Evolutionary conservation across 306 rosid species (phyloP).

Genomic region (Ceratonia siliqua): DNA sequence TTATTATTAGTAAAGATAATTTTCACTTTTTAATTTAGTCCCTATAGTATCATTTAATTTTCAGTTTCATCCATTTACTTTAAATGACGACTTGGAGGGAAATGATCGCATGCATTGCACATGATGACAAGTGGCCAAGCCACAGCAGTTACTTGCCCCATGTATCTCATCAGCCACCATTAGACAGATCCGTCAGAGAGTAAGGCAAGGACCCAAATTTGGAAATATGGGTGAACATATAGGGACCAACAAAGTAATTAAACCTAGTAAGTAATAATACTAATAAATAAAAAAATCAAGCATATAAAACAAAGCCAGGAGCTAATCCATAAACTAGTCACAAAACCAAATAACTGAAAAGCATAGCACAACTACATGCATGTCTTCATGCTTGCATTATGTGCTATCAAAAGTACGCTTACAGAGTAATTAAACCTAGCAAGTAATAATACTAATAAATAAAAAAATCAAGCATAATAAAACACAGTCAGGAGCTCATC

Average conservation of each 20-base stretch:
- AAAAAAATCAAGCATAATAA: not conserved
- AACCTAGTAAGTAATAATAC: not conserved
- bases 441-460: not conserved
- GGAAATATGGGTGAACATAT: not conserved
- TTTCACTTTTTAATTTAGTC: not conserved
- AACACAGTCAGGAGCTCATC: not conserved
- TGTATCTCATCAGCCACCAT: not conserved
- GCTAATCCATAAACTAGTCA: not conserved
- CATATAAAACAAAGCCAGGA: not conserved
- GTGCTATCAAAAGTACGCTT: constrained; percentile 1
- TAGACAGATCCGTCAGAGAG: not conserved
- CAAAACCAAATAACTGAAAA: not conserved
- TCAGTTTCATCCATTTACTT: not conserved
- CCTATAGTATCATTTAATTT: not conserved
- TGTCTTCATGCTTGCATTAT: not conserved
- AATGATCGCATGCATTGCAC: not conserved
- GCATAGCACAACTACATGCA: not conserved
- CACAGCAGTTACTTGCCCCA: not conserved
- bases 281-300: not conserved
- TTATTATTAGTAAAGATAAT: not conserved
- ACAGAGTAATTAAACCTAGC: not conserved
- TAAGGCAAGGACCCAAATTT: not conserved
- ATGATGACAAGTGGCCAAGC: not conserved
- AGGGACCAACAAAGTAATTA: not conserved
- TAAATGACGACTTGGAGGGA: not conserved